phyloP scores from a whole-genome alignment of 805 yeast species.

The Kodamaea fukazawae region DNA sequence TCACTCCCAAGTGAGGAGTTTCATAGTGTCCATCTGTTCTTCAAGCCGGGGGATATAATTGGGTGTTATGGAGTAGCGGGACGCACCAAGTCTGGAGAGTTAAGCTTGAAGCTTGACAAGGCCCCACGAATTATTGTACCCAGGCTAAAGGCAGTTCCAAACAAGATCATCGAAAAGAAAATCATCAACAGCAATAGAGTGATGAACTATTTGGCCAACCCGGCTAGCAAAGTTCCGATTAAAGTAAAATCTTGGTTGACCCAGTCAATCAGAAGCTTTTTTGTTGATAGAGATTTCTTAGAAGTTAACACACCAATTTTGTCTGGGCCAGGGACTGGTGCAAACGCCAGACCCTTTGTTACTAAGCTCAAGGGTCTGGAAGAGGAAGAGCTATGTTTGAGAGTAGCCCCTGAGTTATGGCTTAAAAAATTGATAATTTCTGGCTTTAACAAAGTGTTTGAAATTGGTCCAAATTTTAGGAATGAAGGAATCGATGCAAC shows the following conservation, averaged over 20 bases:
- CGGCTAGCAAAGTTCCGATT: slow-evolving; percentile 45
- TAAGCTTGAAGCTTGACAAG: slow-evolving; percentile 60
- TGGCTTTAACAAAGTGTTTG: slow-evolving; percentile 85
- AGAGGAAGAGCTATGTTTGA: slow-evolving; percentile 47
- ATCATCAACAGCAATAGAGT: slow-evolving; percentile 67
- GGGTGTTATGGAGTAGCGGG: slow-evolving; percentile 70
- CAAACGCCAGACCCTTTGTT: slow-evolving; percentile 83
- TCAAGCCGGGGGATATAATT: slow-evolving; percentile 73
- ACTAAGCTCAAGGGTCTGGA: slow-evolving; percentile 46
- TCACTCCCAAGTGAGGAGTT: slow-evolving; percentile 43
- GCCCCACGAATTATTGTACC: slow-evolving; percentile 61
- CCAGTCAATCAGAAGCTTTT: slow-evolving; percentile 53
- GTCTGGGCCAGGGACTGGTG: slow-evolving; percentile 76
- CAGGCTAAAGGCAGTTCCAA: slow-evolving; percentile 65
- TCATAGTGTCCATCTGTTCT: slow-evolving; percentile 32
- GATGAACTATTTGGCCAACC: slow-evolving; percentile 66
- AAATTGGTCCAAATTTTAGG: slow-evolving; percentile 80
- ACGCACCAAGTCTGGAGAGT: slow-evolving; percentile 71
- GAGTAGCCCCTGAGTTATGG: slow-evolving; percentile 97
- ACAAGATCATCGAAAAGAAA: slow-evolving; percentile 51
- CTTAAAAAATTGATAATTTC: slow-evolving; percentile 76
- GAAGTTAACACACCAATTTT: slow-evolving; percentile 91
- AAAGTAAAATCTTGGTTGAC: slow-evolving; percentile 55
- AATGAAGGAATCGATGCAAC: slow-evolving; percentile 93
- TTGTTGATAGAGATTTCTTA: slow-evolving; percentile 54